Evolutionary conservation across 2,329 filamentous ascomycete genomes (phyloP), one percentile per base, ranked within the genome.

Genomic region (Colletotrichum acutatum): DNA sequence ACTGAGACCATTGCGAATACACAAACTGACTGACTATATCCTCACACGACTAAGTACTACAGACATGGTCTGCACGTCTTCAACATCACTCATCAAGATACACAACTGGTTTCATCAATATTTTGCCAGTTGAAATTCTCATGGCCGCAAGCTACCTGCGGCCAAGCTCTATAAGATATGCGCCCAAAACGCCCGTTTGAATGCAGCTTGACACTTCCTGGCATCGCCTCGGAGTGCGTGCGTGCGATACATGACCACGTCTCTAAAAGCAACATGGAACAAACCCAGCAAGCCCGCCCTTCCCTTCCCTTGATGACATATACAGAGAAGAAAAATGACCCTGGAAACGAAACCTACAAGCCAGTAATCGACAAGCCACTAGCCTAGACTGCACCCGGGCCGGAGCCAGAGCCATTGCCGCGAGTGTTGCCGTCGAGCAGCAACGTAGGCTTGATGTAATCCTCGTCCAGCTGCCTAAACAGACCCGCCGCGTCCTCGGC

Each of bases 381-480:
- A 32, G 16, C 24, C 30, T 32, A 73, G 30, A 68, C 59, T 32
- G 53, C 57, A 26, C 61, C 61, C 14, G 61, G 61, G n/a, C 61
- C 61, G 2, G 72, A 63, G 5, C 73, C 73, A 12, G 71, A 59
- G 19, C 73, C 73, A 8, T 66, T 74, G 5, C 66, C 73, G 12
- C 71, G 63, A 24, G 53, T 72, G 49, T 77, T 77, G 52, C 79
- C 93, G 83, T 98, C 95, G 24, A 98, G 88, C 76, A 98, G 83
- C 68, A 98, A 84, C 80, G 92, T 94, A 22, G 96, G 96, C 86
- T 98, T 98, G 83, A 98, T 95, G 81, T 95, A 98, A 74, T 95
- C 95, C 82, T 99, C 97, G 81, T 99, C 97, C 73, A 99, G 86
- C 83, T 98, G 95, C 76, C 92, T 92, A 82, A 99, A 97, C 84